Evolutionary conservation across 2,329 filamentous ascomycete genomes (phyloP).

Genomic region (Cordyceps militaris): DNA sequence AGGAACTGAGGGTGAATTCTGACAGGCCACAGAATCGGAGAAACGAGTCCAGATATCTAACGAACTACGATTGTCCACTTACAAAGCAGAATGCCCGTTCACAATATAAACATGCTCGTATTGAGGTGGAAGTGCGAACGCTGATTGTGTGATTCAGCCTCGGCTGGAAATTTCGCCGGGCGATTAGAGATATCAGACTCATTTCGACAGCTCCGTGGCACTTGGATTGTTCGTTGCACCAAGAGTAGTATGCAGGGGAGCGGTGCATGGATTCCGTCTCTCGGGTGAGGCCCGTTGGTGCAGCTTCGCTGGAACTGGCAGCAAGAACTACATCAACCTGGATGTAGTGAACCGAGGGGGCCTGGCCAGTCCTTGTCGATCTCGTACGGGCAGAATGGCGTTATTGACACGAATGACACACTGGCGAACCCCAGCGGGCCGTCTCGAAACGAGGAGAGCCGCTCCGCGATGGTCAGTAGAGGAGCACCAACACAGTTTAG

Average conservation of each 20-base stretch:
- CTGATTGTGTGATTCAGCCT: background rate
- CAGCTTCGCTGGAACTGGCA: background rate
- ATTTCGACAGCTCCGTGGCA: background rate
- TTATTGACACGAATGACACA: background rate
- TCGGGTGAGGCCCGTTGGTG: background rate
- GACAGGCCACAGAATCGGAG: background rate
- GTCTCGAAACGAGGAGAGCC: background rate
- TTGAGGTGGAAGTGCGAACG: too few relatives aligned
- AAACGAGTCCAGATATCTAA: background rate
- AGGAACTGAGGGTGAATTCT: background rate
- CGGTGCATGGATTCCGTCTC: background rate
- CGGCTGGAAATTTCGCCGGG: background rate
- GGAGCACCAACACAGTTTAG: background rate
- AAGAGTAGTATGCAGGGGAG: background rate
- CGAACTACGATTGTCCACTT: background rate
- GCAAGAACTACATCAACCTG: background rate
- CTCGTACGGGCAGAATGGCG: too few relatives aligned
- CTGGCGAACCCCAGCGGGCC: too few relatives aligned
- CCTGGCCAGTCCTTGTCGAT: too few relatives aligned
- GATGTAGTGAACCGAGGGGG: too few relatives aligned
- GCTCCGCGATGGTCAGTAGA: background rate
- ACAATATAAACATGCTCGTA: background rate
- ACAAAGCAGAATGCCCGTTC: background rate
- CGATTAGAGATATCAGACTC: background rate
- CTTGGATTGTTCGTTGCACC: background rate